Conservation (phyloP, 176 grass and related monocot species). For the Aegilops speltoides region DNA sequence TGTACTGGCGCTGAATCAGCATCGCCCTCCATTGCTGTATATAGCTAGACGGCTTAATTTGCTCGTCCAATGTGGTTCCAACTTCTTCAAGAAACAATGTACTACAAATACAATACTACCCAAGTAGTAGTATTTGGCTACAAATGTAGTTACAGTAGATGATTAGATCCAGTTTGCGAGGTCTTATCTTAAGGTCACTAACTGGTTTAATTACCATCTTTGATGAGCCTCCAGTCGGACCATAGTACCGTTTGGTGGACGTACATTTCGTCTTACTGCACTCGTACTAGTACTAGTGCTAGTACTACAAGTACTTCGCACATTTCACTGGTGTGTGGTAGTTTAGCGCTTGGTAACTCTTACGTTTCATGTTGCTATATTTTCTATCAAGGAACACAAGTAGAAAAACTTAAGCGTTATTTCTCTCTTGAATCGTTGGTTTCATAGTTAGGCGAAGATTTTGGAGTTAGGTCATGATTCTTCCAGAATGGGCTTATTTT, state of each 20-base stretch:
- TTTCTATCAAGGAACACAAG: background rate
- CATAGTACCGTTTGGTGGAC: background rate
- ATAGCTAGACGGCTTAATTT: background rate
- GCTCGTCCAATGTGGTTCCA: background rate
- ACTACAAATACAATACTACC: too few species aligned
- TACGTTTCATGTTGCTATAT: background rate
- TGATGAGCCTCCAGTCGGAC: background rate
- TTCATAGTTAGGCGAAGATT: background rate
- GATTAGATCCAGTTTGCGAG: background rate
- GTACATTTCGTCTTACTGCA: background rate
- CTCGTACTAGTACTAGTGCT: background rate
- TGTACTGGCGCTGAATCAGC: background rate
- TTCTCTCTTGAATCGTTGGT: background rate
- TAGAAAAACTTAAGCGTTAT: background rate
- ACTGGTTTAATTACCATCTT: background rate
- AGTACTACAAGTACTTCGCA: background rate
- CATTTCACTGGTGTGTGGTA: conserved; percentile 7
- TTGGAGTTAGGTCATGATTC: conserved; percentile 7
- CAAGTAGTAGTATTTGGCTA: background rate
- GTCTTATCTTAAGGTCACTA: background rate
- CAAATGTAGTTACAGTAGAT: too few species aligned
- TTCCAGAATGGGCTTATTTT: background rate
- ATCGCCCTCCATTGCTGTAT: background rate
- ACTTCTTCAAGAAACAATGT: background rate
- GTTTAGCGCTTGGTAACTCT: background rate